Conservation (phyloP, 306 rosid genomes). For the Fragaria ananassa region DNA sequence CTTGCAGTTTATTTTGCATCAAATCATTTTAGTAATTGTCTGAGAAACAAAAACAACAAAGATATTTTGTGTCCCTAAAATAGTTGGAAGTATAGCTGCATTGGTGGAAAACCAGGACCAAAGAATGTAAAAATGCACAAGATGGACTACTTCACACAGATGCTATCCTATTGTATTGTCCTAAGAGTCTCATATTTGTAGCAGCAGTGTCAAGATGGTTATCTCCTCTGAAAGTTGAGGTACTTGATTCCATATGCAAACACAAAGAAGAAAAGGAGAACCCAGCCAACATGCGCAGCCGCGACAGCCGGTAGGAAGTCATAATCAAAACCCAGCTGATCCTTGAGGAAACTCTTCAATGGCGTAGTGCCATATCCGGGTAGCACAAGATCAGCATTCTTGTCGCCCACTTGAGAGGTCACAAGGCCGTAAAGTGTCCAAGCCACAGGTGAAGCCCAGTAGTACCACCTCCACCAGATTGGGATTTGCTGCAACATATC, state of each 20-base stretch:
- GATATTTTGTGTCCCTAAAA: not conserved
- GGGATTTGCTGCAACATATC: slow-evolving; percentile 36
- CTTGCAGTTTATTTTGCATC: not conserved
- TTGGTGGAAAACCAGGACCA: slow-evolving; percentile 3
- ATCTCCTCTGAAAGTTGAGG: slow-evolving; percentile 64
- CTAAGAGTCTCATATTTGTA: not conserved
- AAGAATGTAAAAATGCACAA: not conserved
- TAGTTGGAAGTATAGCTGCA: not conserved
- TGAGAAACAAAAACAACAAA: not conserved
- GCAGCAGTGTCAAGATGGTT: not conserved
- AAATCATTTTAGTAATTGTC: not conserved
- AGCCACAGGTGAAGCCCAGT: slow-evolving; percentile 47
- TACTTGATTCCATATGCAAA: slow-evolving; percentile 65
- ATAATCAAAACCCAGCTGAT: slow-evolving; percentile 37
- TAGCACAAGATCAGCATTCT: slow-evolving; percentile 13
- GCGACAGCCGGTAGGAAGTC: slow-evolving; percentile 47
- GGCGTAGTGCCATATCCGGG: slow-evolving; percentile 29
- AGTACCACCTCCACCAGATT: slow-evolving; percentile 57
- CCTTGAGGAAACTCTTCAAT: slow-evolving; percentile 40
- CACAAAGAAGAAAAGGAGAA: slow-evolving; percentile 45
- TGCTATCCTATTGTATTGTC: not conserved
- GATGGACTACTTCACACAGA: not conserved
- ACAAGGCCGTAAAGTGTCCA: slow-evolving; percentile 49
- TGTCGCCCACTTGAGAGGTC: slow-evolving; percentile 42
- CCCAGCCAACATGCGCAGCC: slow-evolving; percentile 43